Evolutionary conservation across 2,329 filamentous ascomycete species (phyloP).

Genomic region (Akanthomyces uredinophilus): DNA sequence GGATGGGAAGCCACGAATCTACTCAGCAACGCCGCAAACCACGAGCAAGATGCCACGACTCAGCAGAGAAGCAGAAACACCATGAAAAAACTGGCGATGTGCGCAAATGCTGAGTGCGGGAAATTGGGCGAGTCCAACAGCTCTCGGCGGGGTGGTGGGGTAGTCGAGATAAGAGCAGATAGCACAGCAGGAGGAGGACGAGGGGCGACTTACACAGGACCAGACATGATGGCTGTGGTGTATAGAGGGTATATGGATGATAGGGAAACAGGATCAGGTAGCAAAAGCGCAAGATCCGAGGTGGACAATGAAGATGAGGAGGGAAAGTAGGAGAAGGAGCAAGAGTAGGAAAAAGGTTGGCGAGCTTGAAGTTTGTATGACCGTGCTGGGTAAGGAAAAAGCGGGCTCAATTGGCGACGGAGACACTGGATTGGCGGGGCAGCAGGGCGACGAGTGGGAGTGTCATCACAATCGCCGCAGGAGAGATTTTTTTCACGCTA

Average conservation of each 20-base stretch:
- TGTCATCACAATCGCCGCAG: constrained; percentile 10
- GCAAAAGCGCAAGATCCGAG: background rate
- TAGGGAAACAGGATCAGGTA: background rate
- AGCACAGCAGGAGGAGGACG: constrained; percentile 17
- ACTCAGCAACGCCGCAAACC: constrained; percentile 21
- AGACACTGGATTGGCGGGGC: constrained; percentile 13
- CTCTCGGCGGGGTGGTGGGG: constrained; percentile 14
- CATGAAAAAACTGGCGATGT: constrained; percentile 14
- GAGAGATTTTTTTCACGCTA: constrained; percentile 7
- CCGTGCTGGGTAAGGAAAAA: constrained; percentile 15
- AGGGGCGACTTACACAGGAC: constrained; percentile 57
- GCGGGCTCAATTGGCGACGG: constrained; percentile 9
- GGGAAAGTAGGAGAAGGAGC: constrained; percentile 6
- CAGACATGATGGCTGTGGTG: constrained; percentile 51
- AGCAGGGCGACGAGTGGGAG: background rate
- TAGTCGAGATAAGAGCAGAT: constrained; percentile 22
- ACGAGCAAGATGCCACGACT: background rate
- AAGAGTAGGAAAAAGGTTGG: constrained; percentile 6
- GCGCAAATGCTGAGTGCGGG: constrained; percentile 10
- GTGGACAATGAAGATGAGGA: constrained; percentile 6
- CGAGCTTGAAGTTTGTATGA: constrained; percentile 10
- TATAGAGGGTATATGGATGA: background rate
- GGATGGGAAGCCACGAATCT: constrained; percentile 2
- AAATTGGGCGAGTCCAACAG: constrained; percentile 13
- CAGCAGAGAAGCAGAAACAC: constrained; percentile 4